phyloP scores from a whole-genome alignment of 345 rosid species.

The Populus simonii region DNA sequence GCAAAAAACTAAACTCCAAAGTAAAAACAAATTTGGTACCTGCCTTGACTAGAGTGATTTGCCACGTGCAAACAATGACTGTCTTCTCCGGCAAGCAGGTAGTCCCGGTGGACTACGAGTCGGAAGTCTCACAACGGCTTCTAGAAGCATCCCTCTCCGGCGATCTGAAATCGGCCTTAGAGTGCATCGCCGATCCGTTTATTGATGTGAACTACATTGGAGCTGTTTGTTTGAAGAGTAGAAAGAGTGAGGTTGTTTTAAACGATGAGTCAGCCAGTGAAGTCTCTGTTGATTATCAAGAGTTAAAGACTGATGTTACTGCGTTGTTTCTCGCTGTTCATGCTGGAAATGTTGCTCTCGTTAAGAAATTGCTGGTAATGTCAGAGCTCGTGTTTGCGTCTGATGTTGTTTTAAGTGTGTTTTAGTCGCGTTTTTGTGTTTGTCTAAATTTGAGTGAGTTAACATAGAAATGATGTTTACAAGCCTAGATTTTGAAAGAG shows the following conservation, averaged over 20 bases:
- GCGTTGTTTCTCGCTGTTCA: constrained; percentile 85
- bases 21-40: too few relatives aligned
- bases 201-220: constrained; percentile 90
- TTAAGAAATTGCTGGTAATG: constrained; percentile 76
- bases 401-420: neutral
- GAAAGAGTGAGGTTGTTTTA: constrained; percentile 66
- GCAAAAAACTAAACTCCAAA: too few relatives aligned
- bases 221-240: constrained; percentile 63
- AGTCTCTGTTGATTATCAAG: constrained; percentile 64
- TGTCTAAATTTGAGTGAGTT: neutral
- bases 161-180: constrained; percentile 58
- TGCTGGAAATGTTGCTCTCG: constrained; percentile 69
- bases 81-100: constrained; percentile 85
- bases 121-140: constrained; percentile 79
- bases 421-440: neutral
- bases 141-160: constrained; percentile 67
- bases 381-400: neutral
- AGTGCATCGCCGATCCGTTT: constrained; percentile 61
- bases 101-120: constrained; percentile 86
- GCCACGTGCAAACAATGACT: constrained; percentile 43
- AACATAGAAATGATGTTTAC: neutral
- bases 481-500: too few relatives aligned
- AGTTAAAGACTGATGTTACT: constrained; percentile 90
- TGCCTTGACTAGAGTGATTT: too few relatives aligned
- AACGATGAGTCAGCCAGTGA: constrained; percentile 62